Conservation (phyloP, 768 basidiomycete species). For the Pleurotus salmoneostramineus region DNA sequence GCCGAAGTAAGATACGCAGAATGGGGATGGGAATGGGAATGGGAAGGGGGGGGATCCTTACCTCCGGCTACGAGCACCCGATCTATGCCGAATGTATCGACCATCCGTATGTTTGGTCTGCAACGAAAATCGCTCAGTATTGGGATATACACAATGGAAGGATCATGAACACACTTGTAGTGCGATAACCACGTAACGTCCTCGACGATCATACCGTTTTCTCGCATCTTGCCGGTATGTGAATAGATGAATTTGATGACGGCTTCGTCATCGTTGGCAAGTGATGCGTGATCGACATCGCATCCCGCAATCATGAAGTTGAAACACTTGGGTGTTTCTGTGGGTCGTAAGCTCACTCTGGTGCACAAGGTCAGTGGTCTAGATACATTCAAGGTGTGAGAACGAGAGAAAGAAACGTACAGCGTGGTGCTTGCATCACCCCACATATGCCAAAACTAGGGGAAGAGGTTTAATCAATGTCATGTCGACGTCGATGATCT, state of each 20-base stretch:
- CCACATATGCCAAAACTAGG: constrained; percentile 9
- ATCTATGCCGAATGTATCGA: constrained; percentile 12
- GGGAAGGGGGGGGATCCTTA: not conserved
- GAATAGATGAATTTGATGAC: constrained; percentile 3
- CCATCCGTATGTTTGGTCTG: constrained; percentile 17
- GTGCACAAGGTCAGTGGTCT: not conserved
- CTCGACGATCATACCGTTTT: constrained; percentile 20
- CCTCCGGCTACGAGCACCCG: constrained; percentile 18
- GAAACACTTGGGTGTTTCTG: constrained; percentile 6
- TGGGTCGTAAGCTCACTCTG: constrained; percentile 9
- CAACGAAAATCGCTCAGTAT: not conserved
- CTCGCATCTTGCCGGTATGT: constrained; percentile 15
- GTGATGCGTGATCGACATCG: constrained; percentile 1
- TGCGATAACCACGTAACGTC: constrained; percentile 22
- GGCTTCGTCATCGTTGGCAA: constrained; percentile 3
- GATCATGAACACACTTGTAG: constrained; percentile 17
- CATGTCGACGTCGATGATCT: not conserved
- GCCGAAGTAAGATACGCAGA: not conserved
- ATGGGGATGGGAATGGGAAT: too few species aligned
- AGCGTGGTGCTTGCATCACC: not conserved
- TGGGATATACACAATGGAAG: not conserved
- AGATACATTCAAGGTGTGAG: not conserved
- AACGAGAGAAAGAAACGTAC: not conserved
- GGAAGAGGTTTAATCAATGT: not conserved
- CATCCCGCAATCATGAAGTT: constrained; percentile 7